Percentiles rank a stretch among this genome's conserved stretches.
These are phyloP conservation scores for Euclidium syriacum DNA, from an alignment of 345 rosid genomes.

Conservation along the genomic window DNA sequence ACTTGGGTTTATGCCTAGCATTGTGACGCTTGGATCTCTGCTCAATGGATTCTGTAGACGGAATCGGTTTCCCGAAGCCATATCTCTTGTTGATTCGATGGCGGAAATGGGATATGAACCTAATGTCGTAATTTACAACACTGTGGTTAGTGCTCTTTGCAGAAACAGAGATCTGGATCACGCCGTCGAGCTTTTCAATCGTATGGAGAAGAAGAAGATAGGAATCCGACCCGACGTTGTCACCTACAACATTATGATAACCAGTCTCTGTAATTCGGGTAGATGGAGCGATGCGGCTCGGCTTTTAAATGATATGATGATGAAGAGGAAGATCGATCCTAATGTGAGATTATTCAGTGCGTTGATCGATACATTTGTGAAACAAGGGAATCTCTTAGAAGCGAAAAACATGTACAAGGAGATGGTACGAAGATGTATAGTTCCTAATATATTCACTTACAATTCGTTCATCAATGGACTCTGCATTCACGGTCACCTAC, in stretches of 20 bases:
- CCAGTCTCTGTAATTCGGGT: neutral
- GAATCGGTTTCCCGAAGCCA: neutral
- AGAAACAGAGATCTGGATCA: neutral
- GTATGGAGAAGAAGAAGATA: conserved; percentile 4
- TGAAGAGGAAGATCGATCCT: conserved; percentile 2
- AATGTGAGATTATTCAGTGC: conserved; percentile 7
- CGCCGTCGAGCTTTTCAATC: conserved; percentile 1
- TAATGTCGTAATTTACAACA: conserved; percentile 18
- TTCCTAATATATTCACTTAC: conserved; percentile 14
- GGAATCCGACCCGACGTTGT: conserved; percentile 10
- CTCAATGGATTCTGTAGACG: conserved; percentile 11
- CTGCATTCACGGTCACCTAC: neutral
- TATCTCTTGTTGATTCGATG: conserved; percentile 12
- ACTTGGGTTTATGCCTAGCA: conserved; percentile 14
- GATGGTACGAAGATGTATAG: conserved; percentile 14
- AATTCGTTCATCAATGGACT: conserved; percentile 19
- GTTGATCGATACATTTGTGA: conserved; percentile 3
- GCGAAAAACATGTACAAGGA: conserved; percentile 12
- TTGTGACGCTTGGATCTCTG: conserved; percentile 17
- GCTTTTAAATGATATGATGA: conserved; percentile 14
- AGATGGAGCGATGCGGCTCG: conserved; percentile 18
- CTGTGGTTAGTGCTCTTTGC: conserved; percentile 21
- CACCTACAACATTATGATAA: conserved; percentile 10
- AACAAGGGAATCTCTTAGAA: neutral
- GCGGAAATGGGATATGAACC: neutral